A percentile compares a stretch with the other conserved stretches of the same genome.
Evolutionary conservation across 164 flowering plant species (phyloP).

Genomic region (Kalanchoe fedtschenkoi): DNA sequence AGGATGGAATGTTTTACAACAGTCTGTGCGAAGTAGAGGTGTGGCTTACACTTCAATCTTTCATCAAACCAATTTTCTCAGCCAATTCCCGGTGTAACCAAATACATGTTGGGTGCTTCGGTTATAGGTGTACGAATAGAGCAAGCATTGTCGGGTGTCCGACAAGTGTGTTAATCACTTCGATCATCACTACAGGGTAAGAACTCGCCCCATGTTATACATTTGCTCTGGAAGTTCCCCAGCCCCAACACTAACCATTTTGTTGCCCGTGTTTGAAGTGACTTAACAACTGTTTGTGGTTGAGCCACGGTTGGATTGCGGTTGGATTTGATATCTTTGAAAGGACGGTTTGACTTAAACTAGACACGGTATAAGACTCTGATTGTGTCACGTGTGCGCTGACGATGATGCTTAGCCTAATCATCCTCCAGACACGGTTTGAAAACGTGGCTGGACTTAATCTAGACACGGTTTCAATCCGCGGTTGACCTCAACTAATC

Average conservation of each 20-base stretch:
- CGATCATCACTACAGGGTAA: constrained; percentile 99
- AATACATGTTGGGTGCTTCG: no score
- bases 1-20: constrained; percentile 97
- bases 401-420: no score
- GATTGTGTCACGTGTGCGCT: no score
- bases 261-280: constrained; percentile 51
- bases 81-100: not conserved
- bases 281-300: constrained; percentile 99
- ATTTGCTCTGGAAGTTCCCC: not conserved
- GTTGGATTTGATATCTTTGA: no score
- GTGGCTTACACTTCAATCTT: constrained; percentile 6
- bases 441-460: no score
- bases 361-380: no score
- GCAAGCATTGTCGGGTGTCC: constrained; percentile 98
- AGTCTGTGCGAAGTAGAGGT: constrained; percentile 97
- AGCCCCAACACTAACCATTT: constrained; percentile 8
- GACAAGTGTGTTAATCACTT: constrained; percentile 94
- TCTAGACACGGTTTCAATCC: no score
- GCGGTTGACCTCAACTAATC: no score
- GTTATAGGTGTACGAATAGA: constrained; percentile 84
- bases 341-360: no score
- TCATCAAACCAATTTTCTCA: not conserved
- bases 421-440: no score
- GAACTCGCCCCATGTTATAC: constrained; percentile 1
- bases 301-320: no score